phyloP scores from a whole-genome alignment of 306 rosid genomes.

The Quercus ilex region DNA sequence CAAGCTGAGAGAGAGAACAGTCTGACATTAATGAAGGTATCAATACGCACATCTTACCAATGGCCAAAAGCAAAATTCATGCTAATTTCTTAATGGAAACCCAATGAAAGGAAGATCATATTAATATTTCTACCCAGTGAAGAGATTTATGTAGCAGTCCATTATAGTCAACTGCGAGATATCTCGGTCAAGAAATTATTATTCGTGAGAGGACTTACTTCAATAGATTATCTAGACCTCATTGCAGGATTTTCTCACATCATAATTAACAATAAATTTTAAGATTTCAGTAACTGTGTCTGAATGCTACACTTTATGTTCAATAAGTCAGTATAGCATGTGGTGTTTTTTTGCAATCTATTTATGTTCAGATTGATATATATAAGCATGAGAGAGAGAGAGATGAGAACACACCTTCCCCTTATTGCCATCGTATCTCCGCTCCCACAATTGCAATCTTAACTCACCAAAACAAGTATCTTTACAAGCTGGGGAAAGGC shows the following conservation, averaged over 20 bases:
- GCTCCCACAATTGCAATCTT: slow-evolving; percentile 73
- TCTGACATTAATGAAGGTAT: neutral
- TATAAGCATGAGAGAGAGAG: neutral
- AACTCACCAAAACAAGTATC: slow-evolving; percentile 72
- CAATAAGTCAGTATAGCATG: neutral
- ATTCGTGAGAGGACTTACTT: neutral
- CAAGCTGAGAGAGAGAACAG: neutral
- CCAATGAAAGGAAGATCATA: neutral
- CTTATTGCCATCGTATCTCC: slow-evolving; percentile 74
- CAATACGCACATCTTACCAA: neutral
- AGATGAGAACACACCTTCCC: slow-evolving; percentile 57
- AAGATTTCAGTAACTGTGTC: neutral
- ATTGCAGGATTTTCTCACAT: neutral
- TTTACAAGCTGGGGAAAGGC: slow-evolving; percentile 80
- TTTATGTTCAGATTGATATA: neutral
- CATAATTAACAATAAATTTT: neutral
- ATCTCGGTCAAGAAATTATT: too few species aligned
- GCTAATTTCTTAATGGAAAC: neutral
- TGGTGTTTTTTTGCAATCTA: neutral
- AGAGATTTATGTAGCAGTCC: neutral
- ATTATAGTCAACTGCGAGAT: neutral
- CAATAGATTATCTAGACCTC: neutral
- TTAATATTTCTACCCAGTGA: neutral
- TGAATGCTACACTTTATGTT: neutral
- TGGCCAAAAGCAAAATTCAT: neutral